These are phyloP conservation scores for Lactarius hatsudake DNA, from an alignment of 768 basidiomycete species.

Conservation along the genomic window DNA sequence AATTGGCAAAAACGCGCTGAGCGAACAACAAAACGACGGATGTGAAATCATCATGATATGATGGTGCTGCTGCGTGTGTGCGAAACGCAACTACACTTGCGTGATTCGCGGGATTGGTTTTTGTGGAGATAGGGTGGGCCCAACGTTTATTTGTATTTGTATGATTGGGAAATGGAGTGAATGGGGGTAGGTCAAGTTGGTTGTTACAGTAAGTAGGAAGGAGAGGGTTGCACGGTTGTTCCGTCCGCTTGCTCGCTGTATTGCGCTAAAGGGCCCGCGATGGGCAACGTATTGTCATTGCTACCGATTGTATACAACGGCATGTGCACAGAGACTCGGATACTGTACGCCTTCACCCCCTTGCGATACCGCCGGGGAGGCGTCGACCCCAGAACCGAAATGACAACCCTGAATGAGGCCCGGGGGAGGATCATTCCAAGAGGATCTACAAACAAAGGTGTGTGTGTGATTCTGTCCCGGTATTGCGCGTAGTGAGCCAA, in stretches of 20 bases:
- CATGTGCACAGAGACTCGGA: background rate
- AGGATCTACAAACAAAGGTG: background rate
- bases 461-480: background rate
- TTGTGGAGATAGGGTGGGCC: constrained; percentile 15
- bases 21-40: background rate
- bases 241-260: background rate
- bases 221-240: background rate
- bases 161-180: background rate
- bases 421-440: background rate
- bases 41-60: background rate
- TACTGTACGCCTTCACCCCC: background rate
- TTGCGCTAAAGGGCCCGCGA: background rate
- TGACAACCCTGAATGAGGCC: background rate
- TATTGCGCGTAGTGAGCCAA: background rate
- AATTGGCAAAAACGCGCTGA: background rate
- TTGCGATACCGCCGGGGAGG: background rate
- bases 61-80: background rate
- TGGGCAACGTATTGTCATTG: background rate
- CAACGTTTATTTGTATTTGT: background rate
- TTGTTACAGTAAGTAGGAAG: background rate
- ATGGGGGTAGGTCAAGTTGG: background rate
- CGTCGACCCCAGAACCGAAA: background rate
- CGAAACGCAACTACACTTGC: background rate
- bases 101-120: constrained; percentile 22
- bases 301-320: background rate